phyloP scores from a whole-genome alignment of 495 filamentous ascomycete genomes.

The Bathelium albidoporum region DNA sequence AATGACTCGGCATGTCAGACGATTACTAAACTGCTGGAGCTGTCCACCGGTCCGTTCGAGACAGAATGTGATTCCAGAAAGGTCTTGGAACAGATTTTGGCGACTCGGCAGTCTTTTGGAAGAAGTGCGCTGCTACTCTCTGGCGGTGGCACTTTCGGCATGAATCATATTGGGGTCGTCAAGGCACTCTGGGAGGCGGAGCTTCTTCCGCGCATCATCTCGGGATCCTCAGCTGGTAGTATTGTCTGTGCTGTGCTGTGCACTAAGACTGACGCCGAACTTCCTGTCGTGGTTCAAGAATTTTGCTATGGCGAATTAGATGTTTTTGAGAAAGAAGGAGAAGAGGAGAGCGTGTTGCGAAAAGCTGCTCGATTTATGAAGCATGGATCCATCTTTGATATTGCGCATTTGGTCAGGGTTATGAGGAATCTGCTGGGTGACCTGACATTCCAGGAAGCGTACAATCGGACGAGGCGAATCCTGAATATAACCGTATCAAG shows the following conservation, averaged over 20 bases:
- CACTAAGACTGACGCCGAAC: slow-evolving; percentile 73
- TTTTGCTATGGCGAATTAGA: slow-evolving; percentile 75
- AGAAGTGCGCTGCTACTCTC: slow-evolving; percentile 78
- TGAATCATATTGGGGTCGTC: slow-evolving; percentile 93
- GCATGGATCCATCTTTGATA: slow-evolving; percentile 73
- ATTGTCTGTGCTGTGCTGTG: slow-evolving; percentile 85
- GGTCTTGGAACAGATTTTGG: slow-evolving; percentile 64
- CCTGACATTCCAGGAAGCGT: slow-evolving; percentile 90
- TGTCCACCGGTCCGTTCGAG: slow-evolving; percentile 15
- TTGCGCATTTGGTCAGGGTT: slow-evolving; percentile 63
- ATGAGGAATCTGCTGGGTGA: slow-evolving; percentile 74
- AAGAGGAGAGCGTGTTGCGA: slow-evolving; percentile 46
- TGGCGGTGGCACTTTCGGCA: slow-evolving; percentile 87
- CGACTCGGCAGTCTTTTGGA: slow-evolving; percentile 76
- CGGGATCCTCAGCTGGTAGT: slow-evolving; percentile 86
- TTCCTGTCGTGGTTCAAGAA: slow-evolving; percentile 56
- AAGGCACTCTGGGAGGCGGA: slow-evolving; percentile 68
- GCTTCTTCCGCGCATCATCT: slow-evolving; percentile 82
- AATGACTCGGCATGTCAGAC: slow-evolving; percentile 67
- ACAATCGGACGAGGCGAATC: slow-evolving; percentile 81
- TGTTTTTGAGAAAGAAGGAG: slow-evolving; percentile 68
- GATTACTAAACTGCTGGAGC: slow-evolving; percentile 50
- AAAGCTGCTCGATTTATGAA: slow-evolving; percentile 70
- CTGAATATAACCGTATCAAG: slow-evolving; percentile 89
- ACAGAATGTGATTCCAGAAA: slow-evolving; percentile 32